Evolutionary conservation across 495 filamentous ascomycete species (phyloP).

Genomic region (Xylaria castorea): DNA sequence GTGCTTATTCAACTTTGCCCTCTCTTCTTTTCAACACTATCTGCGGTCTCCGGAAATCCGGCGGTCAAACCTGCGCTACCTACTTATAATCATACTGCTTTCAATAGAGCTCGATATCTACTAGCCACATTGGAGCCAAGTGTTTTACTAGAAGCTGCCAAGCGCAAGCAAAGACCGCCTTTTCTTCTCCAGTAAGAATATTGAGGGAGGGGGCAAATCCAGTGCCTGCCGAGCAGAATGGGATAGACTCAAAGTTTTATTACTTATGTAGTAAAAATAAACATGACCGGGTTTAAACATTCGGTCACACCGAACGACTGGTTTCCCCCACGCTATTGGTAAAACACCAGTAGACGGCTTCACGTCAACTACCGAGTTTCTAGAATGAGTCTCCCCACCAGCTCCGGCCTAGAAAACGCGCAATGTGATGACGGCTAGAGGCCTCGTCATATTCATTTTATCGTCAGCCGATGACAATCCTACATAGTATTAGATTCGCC

Average conservation of each 20-base stretch:
- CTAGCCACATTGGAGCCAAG: background rate
- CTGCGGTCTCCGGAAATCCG: conserved; percentile 1
- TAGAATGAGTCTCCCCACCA: background rate
- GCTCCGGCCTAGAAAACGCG: background rate
- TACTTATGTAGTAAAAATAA: background rate
- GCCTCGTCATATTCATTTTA: background rate
- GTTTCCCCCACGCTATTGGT: conserved; percentile 4
- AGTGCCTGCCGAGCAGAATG: background rate
- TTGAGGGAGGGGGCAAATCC: background rate
- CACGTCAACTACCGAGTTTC: conserved; percentile 10
- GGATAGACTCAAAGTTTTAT: background rate
- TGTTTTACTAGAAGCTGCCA: background rate
- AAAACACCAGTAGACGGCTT: background rate
- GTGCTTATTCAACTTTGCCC: background rate
- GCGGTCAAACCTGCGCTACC: background rate
- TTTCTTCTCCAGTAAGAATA: background rate
- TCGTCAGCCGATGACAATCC: background rate
- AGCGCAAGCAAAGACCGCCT: background rate
- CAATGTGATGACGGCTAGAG: background rate
- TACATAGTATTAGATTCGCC: background rate
- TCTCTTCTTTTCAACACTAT: background rate
- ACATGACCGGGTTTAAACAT: background rate
- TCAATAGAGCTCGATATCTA: background rate
- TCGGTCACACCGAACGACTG: conserved; percentile 7
- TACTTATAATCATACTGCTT: background rate